phyloP scores from a whole-genome alignment of 345 rosid species.

The Balakata baccata region DNA sequence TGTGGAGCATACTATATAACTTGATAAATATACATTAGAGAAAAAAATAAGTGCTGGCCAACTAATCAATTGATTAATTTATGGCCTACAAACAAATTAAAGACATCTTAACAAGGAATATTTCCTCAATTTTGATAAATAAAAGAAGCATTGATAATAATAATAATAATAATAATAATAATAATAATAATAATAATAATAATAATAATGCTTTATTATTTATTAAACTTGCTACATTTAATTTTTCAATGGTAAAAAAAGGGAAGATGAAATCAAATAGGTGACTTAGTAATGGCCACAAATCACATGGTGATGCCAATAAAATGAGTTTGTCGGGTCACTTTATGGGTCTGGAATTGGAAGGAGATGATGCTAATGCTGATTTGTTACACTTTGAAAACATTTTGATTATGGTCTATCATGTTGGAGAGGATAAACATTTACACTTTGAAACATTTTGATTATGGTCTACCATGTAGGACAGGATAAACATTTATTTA shows the following conservation, averaged over 20 bases:
- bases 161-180: too few species aligned
- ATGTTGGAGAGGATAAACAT: constrained; percentile 38
- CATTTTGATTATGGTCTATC: constrained; percentile 42
- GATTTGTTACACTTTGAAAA: constrained; percentile 28
- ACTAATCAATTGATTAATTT: constrained; percentile 24
- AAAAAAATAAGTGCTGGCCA: constrained; percentile 20
- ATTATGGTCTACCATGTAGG: constrained; percentile 39
- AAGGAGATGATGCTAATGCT: constrained; percentile 15
- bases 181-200: too few species aligned
- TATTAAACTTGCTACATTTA: not conserved
- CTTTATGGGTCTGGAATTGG: constrained; percentile 40
- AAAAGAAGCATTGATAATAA: not conserved
- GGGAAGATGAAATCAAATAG: constrained; percentile 29
- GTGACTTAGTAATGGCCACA: constrained; percentile 30
- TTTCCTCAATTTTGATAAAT: constrained; percentile 40
- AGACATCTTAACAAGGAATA: constrained; percentile 27
- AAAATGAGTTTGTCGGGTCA: constrained; percentile 60
- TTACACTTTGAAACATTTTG: constrained; percentile 24
- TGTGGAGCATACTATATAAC: constrained; percentile 20
- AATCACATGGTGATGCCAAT: constrained; percentile 41
- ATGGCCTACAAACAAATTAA: constrained; percentile 22
- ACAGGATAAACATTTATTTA: constrained; percentile 34
- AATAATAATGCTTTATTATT: not conserved
- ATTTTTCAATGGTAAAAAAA: not conserved
- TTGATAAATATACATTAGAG: not conserved